phyloP scores from a whole-genome alignment of 208 protist genomes.

The Strigomonas culicis region DNA sequence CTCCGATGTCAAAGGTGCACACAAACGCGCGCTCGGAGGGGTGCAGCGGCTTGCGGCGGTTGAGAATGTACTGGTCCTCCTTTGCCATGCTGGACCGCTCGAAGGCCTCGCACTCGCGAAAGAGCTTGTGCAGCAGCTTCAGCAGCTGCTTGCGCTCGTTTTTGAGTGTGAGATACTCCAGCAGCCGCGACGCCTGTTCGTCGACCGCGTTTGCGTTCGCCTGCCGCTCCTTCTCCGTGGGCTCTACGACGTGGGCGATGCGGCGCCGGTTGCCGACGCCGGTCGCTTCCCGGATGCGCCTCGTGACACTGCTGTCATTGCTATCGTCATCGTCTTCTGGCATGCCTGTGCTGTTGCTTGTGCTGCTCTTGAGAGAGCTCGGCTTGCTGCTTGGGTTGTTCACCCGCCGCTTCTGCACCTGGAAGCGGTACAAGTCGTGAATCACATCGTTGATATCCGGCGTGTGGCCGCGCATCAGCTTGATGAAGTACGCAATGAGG shows the following conservation, averaged over 20 bases:
- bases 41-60: conserved; percentile 45
- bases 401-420: too few species aligned
- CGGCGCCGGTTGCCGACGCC: background rate
- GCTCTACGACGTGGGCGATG: conserved; percentile 24
- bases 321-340: too few species aligned
- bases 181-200: conserved; percentile 27
- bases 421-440: too few species aligned
- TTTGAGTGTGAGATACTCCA: conserved; percentile 52
- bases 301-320: too few species aligned
- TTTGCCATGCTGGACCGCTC: conserved; percentile 62
- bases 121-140: conserved; percentile 34
- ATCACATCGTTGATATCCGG: too few species aligned
- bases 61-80: conserved; percentile 65
- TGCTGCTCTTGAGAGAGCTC: too few species aligned
- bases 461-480: too few species aligned
- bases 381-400: too few species aligned
- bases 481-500: too few species aligned
- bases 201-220: conserved; percentile 12
- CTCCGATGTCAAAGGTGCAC: conserved; percentile 73
- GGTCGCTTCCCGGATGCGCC: background rate
- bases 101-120: conserved; percentile 34
- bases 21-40: conserved; percentile 62
- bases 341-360: too few species aligned
- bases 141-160: conserved; percentile 50
- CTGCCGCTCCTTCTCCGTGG: conserved; percentile 17